Evolutionary conservation across 1,284 basidiomycete genomes (phyloP), one percentile per base, ranked within the genome.

Genomic region (Microbotryomycetes sp.): DNA sequence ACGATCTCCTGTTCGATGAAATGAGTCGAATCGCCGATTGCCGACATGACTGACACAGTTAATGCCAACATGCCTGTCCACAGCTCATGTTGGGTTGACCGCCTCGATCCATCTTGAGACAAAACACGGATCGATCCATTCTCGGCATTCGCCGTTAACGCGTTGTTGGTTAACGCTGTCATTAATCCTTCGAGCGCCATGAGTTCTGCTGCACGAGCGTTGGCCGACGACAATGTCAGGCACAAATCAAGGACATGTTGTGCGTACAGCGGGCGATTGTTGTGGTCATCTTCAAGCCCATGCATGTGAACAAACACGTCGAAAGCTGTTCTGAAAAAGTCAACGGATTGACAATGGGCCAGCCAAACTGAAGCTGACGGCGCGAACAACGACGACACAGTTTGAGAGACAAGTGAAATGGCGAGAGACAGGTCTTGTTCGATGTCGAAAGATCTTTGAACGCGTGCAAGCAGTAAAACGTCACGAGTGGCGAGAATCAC

Each of bases 1-100:
- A 88, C 84, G 0, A 87, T 86, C 63, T 97, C 92, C 1, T 84
- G 82, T 67, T 89, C 87, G 72, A 94, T 87, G 76, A 91, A 94
- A 61, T 88, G 86, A 29, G 84, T 47, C 81, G 81, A 30, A 66
- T 70, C 23, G 84, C 85, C 15, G 86, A 80, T 16, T 82, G 81
- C 67, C 70, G 74, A 54, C 23, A 91, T 80, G 25, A 94, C 83
- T 3, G 84, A 84, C 5, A 89, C 82, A 46, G 92, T 81, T 54
- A 92, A 84, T 3, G 86, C 81, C 4, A 96, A 79, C 86, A 94
- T 92, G 16, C 83, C 81, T 72, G 89, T 90, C 79, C 93, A 97
- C 4, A 84, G 81, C 23, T 80, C 79, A 73, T 97, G 92, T 0
- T 84, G 84, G 5, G 86, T 85, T 74, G 84, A 89, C 23, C 86